These are phyloP conservation scores for Colletotrichum navitas DNA, from an alignment of 2,329 filamentous ascomycete genomes.

Conservation along the genomic window DNA sequence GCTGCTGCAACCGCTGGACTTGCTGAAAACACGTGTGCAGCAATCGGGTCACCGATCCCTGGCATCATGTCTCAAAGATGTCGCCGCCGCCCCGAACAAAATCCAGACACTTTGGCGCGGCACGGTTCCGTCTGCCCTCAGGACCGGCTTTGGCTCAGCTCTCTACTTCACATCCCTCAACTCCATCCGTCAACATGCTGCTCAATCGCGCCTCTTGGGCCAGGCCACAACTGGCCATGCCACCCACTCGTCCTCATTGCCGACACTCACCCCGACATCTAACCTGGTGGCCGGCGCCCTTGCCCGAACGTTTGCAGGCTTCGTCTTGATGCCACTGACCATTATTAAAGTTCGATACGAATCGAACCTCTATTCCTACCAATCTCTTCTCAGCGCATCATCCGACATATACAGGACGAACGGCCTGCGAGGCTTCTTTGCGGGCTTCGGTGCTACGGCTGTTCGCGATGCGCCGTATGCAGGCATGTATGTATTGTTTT, in stretches of 20 bases:
- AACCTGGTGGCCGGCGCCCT: constrained; percentile 89
- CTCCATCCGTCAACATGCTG: constrained; percentile 77
- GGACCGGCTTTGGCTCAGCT: constrained; percentile 92
- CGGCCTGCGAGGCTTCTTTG: constrained; percentile 88
- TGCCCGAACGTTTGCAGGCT: constrained; percentile 87
- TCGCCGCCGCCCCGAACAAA: constrained; percentile 71
- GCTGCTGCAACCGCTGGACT: constrained; percentile 92
- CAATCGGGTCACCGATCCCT: constrained; percentile 83
- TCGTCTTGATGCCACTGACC: constrained; percentile 94
- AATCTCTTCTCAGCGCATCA: constrained; percentile 78
- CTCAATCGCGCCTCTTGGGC: constrained; percentile 46
- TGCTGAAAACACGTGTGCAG: constrained; percentile 96
- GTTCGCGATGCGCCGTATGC: constrained; percentile 97
- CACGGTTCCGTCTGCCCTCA: constrained; percentile 90
- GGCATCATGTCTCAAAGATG: constrained; percentile 74
- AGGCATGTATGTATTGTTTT: constrained; percentile 92
- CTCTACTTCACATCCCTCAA: constrained; percentile 95
- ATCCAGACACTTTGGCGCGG: constrained; percentile 89
- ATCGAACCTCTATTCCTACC: constrained; percentile 86
- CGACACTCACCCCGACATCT: constrained; percentile 83
- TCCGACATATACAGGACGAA: constrained; percentile 80
- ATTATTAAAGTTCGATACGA: constrained; percentile 98
- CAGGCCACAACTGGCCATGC: constrained; percentile 36
- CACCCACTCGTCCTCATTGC: constrained; percentile 76
- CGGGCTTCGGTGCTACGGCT: constrained; percentile 93